Conservation (phyloP, 192 early-diverging fungal species). For the Coemansia sp. region DNA sequence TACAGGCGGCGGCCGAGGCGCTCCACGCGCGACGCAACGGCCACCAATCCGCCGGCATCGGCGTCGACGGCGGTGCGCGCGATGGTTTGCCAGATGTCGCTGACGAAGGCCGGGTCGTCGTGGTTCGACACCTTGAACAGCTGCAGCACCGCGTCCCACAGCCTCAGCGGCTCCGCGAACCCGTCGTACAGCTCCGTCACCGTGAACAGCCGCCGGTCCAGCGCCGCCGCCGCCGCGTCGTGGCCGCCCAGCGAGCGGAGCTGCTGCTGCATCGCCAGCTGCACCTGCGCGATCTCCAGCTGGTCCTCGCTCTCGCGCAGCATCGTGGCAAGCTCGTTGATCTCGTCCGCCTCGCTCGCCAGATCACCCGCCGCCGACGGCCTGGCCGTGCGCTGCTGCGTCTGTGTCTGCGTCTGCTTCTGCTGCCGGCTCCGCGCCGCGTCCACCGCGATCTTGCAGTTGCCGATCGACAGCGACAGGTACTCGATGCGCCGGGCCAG, state of each 20-base stretch:
- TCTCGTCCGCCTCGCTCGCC: constrained; percentile 30
- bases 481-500: constrained; percentile 62
- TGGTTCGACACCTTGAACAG: constrained; percentile 63
- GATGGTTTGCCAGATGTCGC: constrained; percentile 35
- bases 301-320: constrained; percentile 60
- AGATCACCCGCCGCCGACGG: background rate
- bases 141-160: constrained; percentile 57
- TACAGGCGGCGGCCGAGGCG: constrained; percentile 37
- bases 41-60: constrained; percentile 35
- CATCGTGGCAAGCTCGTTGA: constrained; percentile 45
- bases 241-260: constrained; percentile 12
- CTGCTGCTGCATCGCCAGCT: constrained; percentile 54
- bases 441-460: constrained; percentile 63
- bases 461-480: constrained; percentile 64
- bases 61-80: constrained; percentile 31
- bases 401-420: background rate
- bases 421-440: constrained; percentile 8
- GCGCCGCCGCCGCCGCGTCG: constrained; percentile 3
- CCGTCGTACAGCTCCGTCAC: constrained; percentile 55
- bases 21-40: constrained; percentile 22
- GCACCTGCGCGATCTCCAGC: constrained; percentile 63
- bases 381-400: background rate
- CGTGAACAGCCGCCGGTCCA: constrained; percentile 33
- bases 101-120: constrained; percentile 44
- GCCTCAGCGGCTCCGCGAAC: constrained; percentile 55